Base-by-base conservation (phyloP, 345 rosid species). In the Hibiscus trionum region DNA sequence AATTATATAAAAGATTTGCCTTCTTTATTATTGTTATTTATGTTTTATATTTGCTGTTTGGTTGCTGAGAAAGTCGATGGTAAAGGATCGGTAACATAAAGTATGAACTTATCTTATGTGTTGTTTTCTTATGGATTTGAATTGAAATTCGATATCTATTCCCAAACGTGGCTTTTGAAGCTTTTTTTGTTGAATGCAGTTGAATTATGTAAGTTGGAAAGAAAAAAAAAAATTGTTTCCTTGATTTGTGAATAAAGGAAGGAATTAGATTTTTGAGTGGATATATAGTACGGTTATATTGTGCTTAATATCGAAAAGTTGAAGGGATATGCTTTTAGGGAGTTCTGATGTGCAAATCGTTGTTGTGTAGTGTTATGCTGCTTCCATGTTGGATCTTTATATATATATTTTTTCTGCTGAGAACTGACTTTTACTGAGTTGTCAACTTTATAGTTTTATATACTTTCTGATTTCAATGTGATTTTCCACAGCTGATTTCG, bases 21-120 rank as follows among this genome's bases (percentile, higher is more conserved):
- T 14, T 12, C 39, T 26, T 47, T 47, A 47, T 66, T 26, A 8
- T 66, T 66, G 37, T 9, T 66, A 12, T 26, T 21, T 64, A 21
- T 15, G 2, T 6, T 66, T 66, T 55, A 16, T 49, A 42, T 26
- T 47, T 26, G 70, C 14, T 24, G 56, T 47, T 47, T 66, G 39
- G 70, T 66, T 66, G 57, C 37, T 66, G 57, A 47, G 21, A 66
- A 66, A 26, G 70, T 66, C 49, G 37, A 47, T 66, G 12, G 37
- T 26, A 66, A 66, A 66, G 5, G 15, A 46, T 26, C 39, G 57
- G 39, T 42, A 9, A 1, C 11, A 7, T 3, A 7, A 26, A 47
- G 14, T 66, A 47, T 66, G 57, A 46, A 46, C 39, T 66, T 24
- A 47, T 55, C 56, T 47, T 66, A 46, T 8, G 46, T 47, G 39